Evolutionary conservation across 2,329 filamentous ascomycete species (phyloP), one percentile per base, ranked within the genome.

Genomic region (Penicillium thymicola): DNA sequence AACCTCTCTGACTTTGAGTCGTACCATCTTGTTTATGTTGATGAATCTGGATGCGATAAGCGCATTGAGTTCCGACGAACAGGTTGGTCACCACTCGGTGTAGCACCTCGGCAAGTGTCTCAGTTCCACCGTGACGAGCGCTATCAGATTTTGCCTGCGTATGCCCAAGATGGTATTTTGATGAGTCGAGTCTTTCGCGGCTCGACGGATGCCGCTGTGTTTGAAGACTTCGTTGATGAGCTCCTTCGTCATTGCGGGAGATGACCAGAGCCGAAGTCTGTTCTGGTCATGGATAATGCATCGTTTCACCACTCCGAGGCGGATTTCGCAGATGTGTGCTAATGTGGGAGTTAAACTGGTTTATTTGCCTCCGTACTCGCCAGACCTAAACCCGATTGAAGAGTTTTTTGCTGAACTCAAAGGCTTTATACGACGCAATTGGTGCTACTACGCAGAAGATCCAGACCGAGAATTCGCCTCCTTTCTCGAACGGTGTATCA

Each of bases 21-120:
- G n/a, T n/a, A n/a, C n/a, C n/a, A n/a, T n/a, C n/a, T n/a, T n/a
- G n/a, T n/a, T n/a, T n/a, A n/a, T n/a, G n/a, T n/a, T n/a, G n/a
- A n/a, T n/a, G n/a, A n/a, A n/a, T n/a, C n/a, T n/a, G n/a, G n/a
- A n/a, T n/a, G n/a, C n/a, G n/a, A n/a, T n/a, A n/a, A n/a, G n/a
- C n/a, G n/a, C n/a, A n/a, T n/a, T n/a, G n/a, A n/a, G n/a, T n/a
- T n/a, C n/a, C n/a, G n/a, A n/a, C n/a, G n/a, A n/a, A n/a, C n/a
- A n/a, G n/a, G n/a, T n/a, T n/a, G n/a, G n/a, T n/a, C n/a, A n/a
- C n/a, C n/a, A n/a, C n/a, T 49, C 23, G 47, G 28, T 49, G 37
- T n/a, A 68, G 77, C 55, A n/a, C 34, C 34, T 36, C 34, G 34
- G 1, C 4, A 32, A 32, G 30, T 32, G 11, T 32, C 30, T 32